Base-by-base conservation (phyloP, 2,329 filamentous ascomycete species). In the Xylariaceae sp. region DNA sequence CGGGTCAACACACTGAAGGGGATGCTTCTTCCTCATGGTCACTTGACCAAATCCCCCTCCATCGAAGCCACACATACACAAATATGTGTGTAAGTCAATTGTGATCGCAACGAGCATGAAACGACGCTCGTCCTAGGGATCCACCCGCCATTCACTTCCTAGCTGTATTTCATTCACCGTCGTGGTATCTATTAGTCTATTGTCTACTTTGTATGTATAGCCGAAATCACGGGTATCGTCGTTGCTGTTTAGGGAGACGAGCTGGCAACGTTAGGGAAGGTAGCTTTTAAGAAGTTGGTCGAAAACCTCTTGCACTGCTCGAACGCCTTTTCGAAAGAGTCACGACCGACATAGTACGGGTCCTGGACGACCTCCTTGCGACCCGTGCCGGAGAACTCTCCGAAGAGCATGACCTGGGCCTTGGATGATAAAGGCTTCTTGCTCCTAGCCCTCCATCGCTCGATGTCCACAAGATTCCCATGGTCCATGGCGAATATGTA, bases 401-500 rank as follows among this genome's bases (percentile, higher is more conserved):
- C 95, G 77, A 95, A 98, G 47, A 98, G 76, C 80, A 90, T 88
- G 50, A 96, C 84, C 69, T 84, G 81, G 3, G 85, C 86, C 70
- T 83, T 84, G 29, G 79, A 73, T 32, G 82, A 79, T n/a, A 75
- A 73, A 9, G 81, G 77, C 63, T 82, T 83, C 63, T 83, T 79
- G n/a, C 46, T 58, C 56, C 80, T 76, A 54, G 71, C 66, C 61
- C 84, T 78, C 69, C 88, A 74, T 32, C 85, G 84, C 7, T 81
- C 79, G 44, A 96, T 77, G 71, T 98, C 98, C 47, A 86, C 85
- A 46, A 96, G 78, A 71, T 98, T 98, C 44, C 86, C 84, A 47
- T 84, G 80, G 71, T 99, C 95, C 95, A 99, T 99, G 58, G 90
- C 93, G 54, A 99, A 87, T 57, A 99, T 87, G 75, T 96, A 98